These are phyloP conservation scores for Kwoniella botswanensis DNA, from an alignment of 768 basidiomycete species.

Conservation along the genomic window DNA sequence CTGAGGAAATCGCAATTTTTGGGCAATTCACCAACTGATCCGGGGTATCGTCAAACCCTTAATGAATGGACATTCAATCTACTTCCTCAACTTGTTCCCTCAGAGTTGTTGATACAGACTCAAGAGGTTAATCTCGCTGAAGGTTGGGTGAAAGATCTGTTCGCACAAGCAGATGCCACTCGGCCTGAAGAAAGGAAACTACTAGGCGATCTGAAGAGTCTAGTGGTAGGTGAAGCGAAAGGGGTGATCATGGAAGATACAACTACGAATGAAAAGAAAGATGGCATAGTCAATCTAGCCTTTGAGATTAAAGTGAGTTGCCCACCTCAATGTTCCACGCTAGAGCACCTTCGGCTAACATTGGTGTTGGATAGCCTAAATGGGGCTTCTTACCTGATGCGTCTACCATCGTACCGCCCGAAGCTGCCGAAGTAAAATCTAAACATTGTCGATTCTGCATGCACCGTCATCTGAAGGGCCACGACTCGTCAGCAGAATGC, in stretches of 20 bases:
- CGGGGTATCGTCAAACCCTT: conserved; percentile 53
- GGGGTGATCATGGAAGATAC: conserved; percentile 79
- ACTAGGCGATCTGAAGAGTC: conserved; percentile 9
- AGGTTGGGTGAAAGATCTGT: conserved; percentile 69
- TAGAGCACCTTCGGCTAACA: background rate
- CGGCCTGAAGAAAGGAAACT: conserved; percentile 66
- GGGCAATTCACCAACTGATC: conserved; percentile 25
- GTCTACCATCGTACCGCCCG: conserved; percentile 66
- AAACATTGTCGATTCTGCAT: conserved; percentile 87
- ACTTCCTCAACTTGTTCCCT: conserved; percentile 70
- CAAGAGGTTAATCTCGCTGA: conserved; percentile 62
- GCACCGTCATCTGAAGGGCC: conserved; percentile 67
- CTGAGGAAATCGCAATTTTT: conserved; percentile 67
- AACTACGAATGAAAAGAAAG: conserved; percentile 59
- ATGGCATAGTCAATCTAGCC: conserved; percentile 63
- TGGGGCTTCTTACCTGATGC: conserved; percentile 86
- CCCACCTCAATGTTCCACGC: background rate
- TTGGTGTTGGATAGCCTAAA: conserved; percentile 72
- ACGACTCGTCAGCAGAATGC: conserved; percentile 33
- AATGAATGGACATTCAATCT: conserved; percentile 70
- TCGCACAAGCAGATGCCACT: conserved; percentile 60
- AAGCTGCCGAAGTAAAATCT: conserved; percentile 68
- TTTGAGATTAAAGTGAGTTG: conserved; percentile 86
- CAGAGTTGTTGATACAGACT: conserved; percentile 66
- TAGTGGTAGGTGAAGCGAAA: conserved; percentile 53